These are phyloP conservation scores for Starmerella geochares DNA, from an alignment of 805 yeast species.

Conservation along the genomic window DNA sequence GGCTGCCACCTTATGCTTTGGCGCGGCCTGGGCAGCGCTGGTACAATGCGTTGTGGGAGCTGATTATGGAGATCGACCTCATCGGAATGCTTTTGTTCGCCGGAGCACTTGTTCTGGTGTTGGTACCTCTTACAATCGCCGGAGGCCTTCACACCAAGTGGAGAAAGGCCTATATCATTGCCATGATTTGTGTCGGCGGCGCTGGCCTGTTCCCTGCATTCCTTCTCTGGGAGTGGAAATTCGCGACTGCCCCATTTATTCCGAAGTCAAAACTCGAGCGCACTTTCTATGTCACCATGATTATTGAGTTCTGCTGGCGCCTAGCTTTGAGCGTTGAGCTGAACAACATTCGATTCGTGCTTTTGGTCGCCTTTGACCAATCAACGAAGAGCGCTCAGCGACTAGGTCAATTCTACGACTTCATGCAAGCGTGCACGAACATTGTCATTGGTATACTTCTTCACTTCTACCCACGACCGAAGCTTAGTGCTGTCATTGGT, in stretches of 20 bases:
- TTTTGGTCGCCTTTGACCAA: slow-evolving; percentile 54
- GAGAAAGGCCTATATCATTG: slow-evolving; percentile 53
- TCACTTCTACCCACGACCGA: slow-evolving; percentile 41
- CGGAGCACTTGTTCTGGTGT: slow-evolving; percentile 49
- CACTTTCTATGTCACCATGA: slow-evolving; percentile 60
- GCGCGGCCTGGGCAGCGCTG: slow-evolving; percentile 29
- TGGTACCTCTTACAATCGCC: slow-evolving; percentile 66
- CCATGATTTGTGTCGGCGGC: slow-evolving; percentile 54
- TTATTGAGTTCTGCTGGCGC: slow-evolving; percentile 48
- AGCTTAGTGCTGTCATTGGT: slow-evolving; percentile 53
- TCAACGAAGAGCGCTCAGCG: slow-evolving; percentile 54
- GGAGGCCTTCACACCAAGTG: slow-evolving; percentile 51
- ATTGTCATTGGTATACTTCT: slow-evolving; percentile 49
- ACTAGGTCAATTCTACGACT: slow-evolving; percentile 51
- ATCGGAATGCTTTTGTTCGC: slow-evolving; percentile 52
- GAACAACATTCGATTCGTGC: slow-evolving; percentile 57
- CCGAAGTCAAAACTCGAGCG: slow-evolving; percentile 46
- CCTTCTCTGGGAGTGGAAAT: slow-evolving; percentile 44
- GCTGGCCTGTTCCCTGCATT: slow-evolving; percentile 45
- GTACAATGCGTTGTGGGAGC: slow-evolving; percentile 15
- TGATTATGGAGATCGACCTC: slow-evolving; percentile 57
- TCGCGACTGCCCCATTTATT: slow-evolving; percentile 39
- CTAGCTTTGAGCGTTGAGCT: slow-evolving; percentile 58
- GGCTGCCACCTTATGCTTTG: slow-evolving; percentile 9
- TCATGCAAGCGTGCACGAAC: slow-evolving; percentile 54